Base-by-base conservation (phyloP, 495 filamentous ascomycete genomes). In the Cercophora newfieldiana region DNA sequence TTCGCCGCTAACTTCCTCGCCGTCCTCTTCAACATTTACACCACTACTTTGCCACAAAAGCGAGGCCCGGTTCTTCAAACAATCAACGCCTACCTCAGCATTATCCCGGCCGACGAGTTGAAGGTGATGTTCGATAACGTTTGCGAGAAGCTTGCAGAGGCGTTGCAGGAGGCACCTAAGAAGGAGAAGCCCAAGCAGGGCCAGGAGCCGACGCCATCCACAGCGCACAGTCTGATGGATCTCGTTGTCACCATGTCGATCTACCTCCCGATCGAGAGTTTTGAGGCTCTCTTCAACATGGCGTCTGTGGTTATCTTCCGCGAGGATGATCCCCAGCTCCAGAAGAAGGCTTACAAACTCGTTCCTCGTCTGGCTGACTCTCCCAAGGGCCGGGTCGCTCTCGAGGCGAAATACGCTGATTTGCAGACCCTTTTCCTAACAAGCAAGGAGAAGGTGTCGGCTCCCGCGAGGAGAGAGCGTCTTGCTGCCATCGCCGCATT, bases 301-400 rank as follows among this genome's bases (percentile, higher is more conserved):
- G 91, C 94, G 5, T 83, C 91, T 0, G 81, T 90, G 14, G 89
- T 97, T 58, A 85, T 98, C 62, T 87, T 89, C 69, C 89, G 87
- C 68, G 78, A 86, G 55, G 83, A 88, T 33, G 96, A 98, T 67
- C 90, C 95, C 26, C 94, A 97, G 72, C 82, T 99, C n/a, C 93
- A 98, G 75, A 99, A 99, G 86, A 99, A 99, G 79, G 94, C 95
- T 3, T 99, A 98, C 82, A 97, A 98, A 77, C 83, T 99, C 56
- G 92, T 99, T 61, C 94, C 95, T 7, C 87, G 94, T 30, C 85
- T 99, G 50, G 89, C 91, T 2, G 87, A 90, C 30, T 94, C 93
- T 7, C 83, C 88, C n/a, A 82, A 79, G 28, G 96, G 96, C 18
- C 82, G 81, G 33, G 78, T 79, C 5, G 92, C 93, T 16, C 83